Evolutionary conservation across 306 rosid genomes (phyloP), one percentile per base, ranked within the genome.

Genomic region (Trifolium subterraneum): DNA sequence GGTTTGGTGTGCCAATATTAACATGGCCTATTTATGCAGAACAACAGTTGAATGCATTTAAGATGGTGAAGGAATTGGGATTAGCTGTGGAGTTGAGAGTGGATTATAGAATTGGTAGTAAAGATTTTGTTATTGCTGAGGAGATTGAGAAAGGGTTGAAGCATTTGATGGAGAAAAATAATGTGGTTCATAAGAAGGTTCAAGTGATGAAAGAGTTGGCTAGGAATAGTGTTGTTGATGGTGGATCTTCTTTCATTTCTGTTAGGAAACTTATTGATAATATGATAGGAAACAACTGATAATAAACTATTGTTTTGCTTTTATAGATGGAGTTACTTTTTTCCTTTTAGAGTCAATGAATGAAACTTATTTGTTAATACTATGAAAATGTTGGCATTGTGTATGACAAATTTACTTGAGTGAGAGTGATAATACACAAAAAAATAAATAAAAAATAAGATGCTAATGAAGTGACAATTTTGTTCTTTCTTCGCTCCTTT

Each of bases 21-120:
- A 81, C 96, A 19, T 90, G 87, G 96, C 96, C 92, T 7, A 54
- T 87, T n/a, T 88, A 84, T 77, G 92, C 87, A 6, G 96, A 88
- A 78, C 91, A 90, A 8, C 88, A 88, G 64, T 41, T 90, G 10
- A 90, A 88, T 58, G 92, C 92, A 10, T 86, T 84, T 67, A 38
- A 45, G 52, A 61, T 86, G 92, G 86, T 79, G 68, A 86, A 65
- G 77, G 82, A 84, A 77, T 39, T 33, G 15, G 72, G 80, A 1
- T 36, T 88, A 45, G 88, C 86, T 0, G 36, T 82, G 64, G 86
- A 90, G 65, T 10, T 88, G 80, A 84, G 78, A 51, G 1, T 90
- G 66, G 79, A 90, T 22, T 86, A 88, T 64, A 77, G 70, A 78
- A 12, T 0, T 0, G 73, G 80, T 22, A 55, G 67, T 71, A 9